Evolutionary conservation across 2,329 filamentous ascomycete species (phyloP).

Genomic region (Periconia macrospinosa): DNA sequence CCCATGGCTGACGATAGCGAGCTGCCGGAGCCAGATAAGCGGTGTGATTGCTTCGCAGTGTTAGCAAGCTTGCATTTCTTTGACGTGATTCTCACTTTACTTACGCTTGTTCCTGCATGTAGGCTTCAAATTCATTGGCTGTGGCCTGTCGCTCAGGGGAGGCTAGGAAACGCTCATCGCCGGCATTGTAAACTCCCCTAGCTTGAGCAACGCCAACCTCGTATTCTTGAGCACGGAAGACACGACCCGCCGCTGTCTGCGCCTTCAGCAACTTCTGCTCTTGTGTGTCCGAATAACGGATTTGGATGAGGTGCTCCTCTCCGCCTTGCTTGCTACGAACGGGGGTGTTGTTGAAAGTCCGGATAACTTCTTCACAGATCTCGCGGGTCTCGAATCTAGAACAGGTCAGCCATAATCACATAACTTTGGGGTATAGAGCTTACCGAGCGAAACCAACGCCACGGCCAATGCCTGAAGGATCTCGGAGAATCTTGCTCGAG

Average conservation of each 20-base stretch:
- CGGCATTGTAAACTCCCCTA: slow-evolving; percentile 30
- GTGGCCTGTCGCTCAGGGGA: slow-evolving; percentile 36
- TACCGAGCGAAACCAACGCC: slow-evolving; percentile 97
- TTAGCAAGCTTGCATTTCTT: slow-evolving; percentile 2
- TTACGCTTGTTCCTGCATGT: slow-evolving; percentile 32
- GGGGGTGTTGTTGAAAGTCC: slow-evolving; percentile 74
- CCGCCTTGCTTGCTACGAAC: slow-evolving; percentile 58
- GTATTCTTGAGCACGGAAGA: slow-evolving; percentile 96
- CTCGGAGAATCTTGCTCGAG: slow-evolving; percentile 93
- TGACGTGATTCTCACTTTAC: not conserved
- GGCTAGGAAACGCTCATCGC: slow-evolving; percentile 38
- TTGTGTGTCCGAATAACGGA: slow-evolving; percentile 95
- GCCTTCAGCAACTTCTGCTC: slow-evolving; percentile 97
- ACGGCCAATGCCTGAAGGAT: slow-evolving; percentile 88
- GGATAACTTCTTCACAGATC: slow-evolving; percentile 86
- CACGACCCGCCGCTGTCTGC: slow-evolving; percentile 89
- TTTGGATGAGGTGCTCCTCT: slow-evolving; percentile 81
- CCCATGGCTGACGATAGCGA: slow-evolving; percentile 38
- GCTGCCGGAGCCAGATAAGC: slow-evolving; percentile 13
- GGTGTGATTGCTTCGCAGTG: slow-evolving; percentile 9
- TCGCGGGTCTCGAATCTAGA: slow-evolving; percentile 84
- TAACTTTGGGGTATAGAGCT: slow-evolving; percentile 21
- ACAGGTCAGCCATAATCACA: slow-evolving; percentile 4
- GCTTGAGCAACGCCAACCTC: slow-evolving; percentile 47
- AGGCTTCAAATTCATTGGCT: slow-evolving; percentile 43